Percentiles rank a stretch among this genome's conserved stretches.
Conservation (phyloP, 805 yeast genomes). For the Lipomyces sp. region DNA sequence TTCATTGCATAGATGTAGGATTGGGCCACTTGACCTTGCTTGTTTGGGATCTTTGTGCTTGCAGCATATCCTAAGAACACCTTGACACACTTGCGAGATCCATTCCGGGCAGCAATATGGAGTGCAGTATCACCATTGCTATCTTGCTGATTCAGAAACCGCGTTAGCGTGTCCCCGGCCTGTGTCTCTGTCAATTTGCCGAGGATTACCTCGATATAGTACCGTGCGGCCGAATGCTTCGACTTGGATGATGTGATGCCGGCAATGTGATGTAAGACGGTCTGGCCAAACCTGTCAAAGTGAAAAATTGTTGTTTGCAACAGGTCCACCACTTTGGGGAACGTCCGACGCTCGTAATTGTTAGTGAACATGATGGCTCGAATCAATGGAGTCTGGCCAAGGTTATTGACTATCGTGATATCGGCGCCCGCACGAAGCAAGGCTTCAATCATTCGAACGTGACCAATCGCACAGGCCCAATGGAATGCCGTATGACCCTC, state of each 20-base stretch:
- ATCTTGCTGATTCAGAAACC: slow-evolving; percentile 72
- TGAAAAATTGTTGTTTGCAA: slow-evolving; percentile 78
- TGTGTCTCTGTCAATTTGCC: slow-evolving; percentile 71
- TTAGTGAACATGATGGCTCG: slow-evolving; percentile 86
- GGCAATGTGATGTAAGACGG: slow-evolving; percentile 86
- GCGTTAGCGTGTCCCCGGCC: slow-evolving; percentile 57
- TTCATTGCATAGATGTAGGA: slow-evolving; percentile 42
- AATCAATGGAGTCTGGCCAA: slow-evolving; percentile 87
- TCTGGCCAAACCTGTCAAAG: slow-evolving; percentile 71
- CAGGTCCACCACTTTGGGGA: slow-evolving; percentile 76
- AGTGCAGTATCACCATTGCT: slow-evolving; percentile 82
- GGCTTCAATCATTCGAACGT: slow-evolving; percentile 73
- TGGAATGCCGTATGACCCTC: slow-evolving; percentile 95
- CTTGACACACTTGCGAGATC: slow-evolving; percentile 53
- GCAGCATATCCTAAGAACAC: slow-evolving; percentile 57
- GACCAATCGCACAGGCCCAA: slow-evolving; percentile 98
- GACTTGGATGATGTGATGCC: slow-evolving; percentile 67
- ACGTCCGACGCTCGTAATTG: slow-evolving; percentile 78
- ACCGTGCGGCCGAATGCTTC: slow-evolving; percentile 77
- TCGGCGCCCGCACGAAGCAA: slow-evolving; percentile 77
- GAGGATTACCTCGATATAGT: slow-evolving; percentile 77
- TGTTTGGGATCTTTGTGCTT: slow-evolving; percentile 50
- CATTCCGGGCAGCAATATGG: slow-evolving; percentile 70
- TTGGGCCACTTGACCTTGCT: slow-evolving; percentile 49
- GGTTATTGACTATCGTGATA: slow-evolving; percentile 60